Evolutionary conservation across 768 basidiomycete species (phyloP).

Genomic region (Phlegmacium glaucopus): DNA sequence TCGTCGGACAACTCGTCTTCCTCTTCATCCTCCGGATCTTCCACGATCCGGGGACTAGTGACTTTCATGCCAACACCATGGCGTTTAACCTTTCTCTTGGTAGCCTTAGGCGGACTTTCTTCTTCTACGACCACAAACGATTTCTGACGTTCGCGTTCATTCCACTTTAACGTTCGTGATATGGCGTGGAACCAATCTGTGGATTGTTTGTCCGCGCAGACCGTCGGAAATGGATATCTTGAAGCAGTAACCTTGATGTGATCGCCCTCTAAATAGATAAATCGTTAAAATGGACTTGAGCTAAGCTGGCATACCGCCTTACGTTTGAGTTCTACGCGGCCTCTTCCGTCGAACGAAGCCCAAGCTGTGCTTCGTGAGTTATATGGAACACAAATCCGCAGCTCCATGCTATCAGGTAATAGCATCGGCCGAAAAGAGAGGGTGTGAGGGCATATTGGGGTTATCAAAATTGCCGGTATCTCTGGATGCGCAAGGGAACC

Average conservation of each 20-base stretch:
- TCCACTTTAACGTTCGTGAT: constrained; percentile 96
- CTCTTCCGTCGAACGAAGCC: constrained; percentile 98
- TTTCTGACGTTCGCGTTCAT: constrained; percentile 97
- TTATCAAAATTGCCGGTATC: constrained; percentile 94
- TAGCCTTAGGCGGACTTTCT: constrained; percentile 45
- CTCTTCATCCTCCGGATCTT: constrained; percentile 44
- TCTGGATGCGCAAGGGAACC: constrained; percentile 98
- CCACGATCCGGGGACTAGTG: constrained; percentile 11
- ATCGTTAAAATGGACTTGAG: constrained; percentile 3
- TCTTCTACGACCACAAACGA: constrained; percentile 99
- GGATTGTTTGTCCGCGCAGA: constrained; percentile 96
- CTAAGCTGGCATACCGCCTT: constrained; percentile 23
- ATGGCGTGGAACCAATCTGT: constrained; percentile 99
- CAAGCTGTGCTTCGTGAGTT: constrained; percentile 98
- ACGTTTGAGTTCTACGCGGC: constrained; percentile 95
- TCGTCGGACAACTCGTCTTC: constrained; percentile 49
- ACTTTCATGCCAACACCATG: constrained; percentile 13
- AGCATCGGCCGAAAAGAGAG: constrained; percentile 99
- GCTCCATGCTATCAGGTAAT: constrained; percentile 96
- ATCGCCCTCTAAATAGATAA: constrained; percentile 81
- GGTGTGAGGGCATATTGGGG: constrained; percentile 97
- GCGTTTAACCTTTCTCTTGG: constrained; percentile 25
- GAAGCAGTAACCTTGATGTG: constrained; percentile 98
- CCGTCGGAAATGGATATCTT: constrained; percentile 97
- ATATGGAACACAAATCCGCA: constrained; percentile 98